These are phyloP conservation scores for Yarrowia keelungensis DNA, from an alignment of 805 yeast genomes.

Conservation along the genomic window DNA sequence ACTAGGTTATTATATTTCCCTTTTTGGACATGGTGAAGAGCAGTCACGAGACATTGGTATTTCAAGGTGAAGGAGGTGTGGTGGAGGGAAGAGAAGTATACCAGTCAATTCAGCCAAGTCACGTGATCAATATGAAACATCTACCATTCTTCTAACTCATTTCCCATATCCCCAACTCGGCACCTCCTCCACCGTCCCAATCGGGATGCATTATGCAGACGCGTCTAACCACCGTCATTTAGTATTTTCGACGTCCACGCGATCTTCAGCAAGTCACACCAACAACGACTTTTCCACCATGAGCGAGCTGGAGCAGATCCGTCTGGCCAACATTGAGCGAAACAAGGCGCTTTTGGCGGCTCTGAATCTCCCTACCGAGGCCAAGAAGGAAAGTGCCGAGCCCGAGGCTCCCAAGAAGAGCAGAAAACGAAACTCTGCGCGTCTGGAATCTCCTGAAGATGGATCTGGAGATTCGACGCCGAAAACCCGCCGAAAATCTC, in stretches of 20 bases:
- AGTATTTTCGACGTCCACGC: constrained; percentile 7
- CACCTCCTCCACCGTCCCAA: not conserved
- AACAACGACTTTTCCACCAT: constrained; percentile 3
- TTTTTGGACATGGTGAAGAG: not conserved
- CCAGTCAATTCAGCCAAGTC: not conserved
- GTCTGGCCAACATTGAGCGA: constrained; percentile 64
- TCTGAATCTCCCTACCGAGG: constrained; percentile 64
- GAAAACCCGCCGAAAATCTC: constrained; percentile 73
- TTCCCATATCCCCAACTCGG: no score
- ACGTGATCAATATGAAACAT: not conserved
- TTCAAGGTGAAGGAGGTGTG: no score
- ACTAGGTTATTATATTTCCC: constrained; percentile 10
- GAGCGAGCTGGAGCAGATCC: constrained; percentile 48
- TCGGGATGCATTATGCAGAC: constrained; percentile 10
- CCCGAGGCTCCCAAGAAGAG: constrained; percentile 46
- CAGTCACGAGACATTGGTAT: not conserved
- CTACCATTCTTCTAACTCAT: not conserved
- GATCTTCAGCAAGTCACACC: not conserved
- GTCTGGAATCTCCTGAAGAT: constrained; percentile 46
- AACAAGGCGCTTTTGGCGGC: constrained; percentile 77
- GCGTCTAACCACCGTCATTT: constrained; percentile 21
- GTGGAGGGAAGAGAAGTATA: no score
- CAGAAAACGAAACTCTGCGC: constrained; percentile 42
- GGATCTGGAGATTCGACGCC: constrained; percentile 41
- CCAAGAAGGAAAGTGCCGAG: constrained; percentile 57